These are phyloP conservation scores for Penicillium goetzii DNA, from an alignment of 495 filamentous ascomycete genomes.

Conservation along the genomic window DNA sequence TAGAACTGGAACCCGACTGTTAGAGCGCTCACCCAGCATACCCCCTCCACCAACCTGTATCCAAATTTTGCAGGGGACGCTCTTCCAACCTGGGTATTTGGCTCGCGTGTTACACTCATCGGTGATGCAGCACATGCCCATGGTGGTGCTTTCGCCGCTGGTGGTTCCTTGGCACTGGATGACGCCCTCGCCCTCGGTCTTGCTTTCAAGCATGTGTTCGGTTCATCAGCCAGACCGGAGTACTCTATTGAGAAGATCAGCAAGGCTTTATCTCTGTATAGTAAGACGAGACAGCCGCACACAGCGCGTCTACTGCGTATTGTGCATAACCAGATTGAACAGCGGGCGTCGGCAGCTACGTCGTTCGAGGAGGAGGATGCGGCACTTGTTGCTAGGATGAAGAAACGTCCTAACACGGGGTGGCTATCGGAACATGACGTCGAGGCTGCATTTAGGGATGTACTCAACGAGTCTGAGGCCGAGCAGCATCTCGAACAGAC, in stretches of 20 bases:
- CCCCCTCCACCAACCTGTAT: conserved; percentile 47
- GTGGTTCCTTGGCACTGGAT: conserved; percentile 55
- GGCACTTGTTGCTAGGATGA: conserved; percentile 42
- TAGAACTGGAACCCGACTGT: conserved; percentile 51
- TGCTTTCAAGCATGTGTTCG: conserved; percentile 30
- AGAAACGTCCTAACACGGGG: conserved; percentile 37
- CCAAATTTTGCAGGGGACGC: conserved; percentile 48
- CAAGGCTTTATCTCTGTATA: conserved; percentile 43
- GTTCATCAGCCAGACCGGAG: background rate
- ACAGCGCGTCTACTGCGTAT: conserved; percentile 43
- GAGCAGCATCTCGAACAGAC: conserved; percentile 5
- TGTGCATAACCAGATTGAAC: conserved; percentile 43
- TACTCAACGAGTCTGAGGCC: conserved; percentile 1
- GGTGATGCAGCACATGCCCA: conserved; percentile 57
- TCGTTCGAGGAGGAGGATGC: conserved; percentile 42
- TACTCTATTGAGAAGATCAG: conserved; percentile 29
- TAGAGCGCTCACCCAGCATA: conserved; percentile 44
- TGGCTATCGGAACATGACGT: conserved; percentile 57
- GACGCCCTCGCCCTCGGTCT: conserved; percentile 44
- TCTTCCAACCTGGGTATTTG: conserved; percentile 48
- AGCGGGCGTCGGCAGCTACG: conserved; percentile 19
- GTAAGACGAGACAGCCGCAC: conserved; percentile 46
- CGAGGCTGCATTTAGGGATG: conserved; percentile 39
- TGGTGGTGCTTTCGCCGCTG: conserved; percentile 54
- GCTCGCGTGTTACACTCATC: conserved; percentile 43